Base-by-base conservation (phyloP, 2,329 filamentous ascomycete genomes). In the Diaporthe helianthi region DNA sequence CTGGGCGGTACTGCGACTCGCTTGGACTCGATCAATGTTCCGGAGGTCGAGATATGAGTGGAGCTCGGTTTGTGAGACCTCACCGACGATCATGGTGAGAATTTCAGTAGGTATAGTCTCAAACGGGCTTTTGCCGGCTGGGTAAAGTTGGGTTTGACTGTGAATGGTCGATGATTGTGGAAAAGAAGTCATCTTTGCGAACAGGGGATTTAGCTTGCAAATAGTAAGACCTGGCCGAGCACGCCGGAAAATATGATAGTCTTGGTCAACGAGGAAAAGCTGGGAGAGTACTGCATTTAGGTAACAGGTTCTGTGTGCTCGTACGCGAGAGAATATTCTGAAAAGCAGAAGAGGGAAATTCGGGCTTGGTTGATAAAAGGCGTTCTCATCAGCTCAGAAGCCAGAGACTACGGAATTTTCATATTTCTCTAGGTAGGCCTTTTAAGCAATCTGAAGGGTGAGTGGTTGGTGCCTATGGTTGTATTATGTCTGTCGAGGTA, bases 11-110 rank as follows among this genome's bases (percentile, higher is more conserved):
- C 0, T 3, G 9, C 7, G 13, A 8, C 24, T 26, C 6, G 53
- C 33, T 0, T 54, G 1, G 13, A 5, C 0, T n/a, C 13, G 6
- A 9, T 13, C 19, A 1, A 2, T 4, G 12, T 36, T 3, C 1
- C 24, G 1, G n/a, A 36, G 31, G 5, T 54, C 31, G 10, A 15
- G 4, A 3, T 1, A 2, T n/a, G 52, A 36, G 6, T 15, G 52
- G 2, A 36, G n/a, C 3, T 54, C 6, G 9, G 17, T 13, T 8
- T 58, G 54, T 1, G 54, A 44, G 22, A 58, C 8, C 22, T 26
- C 15, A 3, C 13, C 2, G 54, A 58, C 41, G 22, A 58, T 44
- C 9, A 13, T 7, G 2, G n/a, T 3, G 9, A 58, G 36, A 2
- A 44, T 1, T 17, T 58, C 54, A 2, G 36, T 58, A 1, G 54